Evolutionary conservation across 805 yeast genomes (phyloP), one percentile per base, ranked within the genome.

Genomic region (Saturnispora hagleri): DNA sequence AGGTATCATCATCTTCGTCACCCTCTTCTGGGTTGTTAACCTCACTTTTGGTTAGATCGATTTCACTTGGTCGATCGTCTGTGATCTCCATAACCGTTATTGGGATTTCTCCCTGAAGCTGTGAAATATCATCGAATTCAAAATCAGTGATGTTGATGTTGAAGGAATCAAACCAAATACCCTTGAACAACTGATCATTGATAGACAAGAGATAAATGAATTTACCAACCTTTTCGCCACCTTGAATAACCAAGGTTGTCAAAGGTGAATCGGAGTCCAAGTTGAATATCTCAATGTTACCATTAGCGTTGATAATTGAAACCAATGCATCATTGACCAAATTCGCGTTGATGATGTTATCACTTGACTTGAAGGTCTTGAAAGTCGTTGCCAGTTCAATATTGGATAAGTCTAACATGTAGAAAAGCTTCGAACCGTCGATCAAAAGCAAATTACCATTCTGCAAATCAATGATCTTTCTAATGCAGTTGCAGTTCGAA

Each of bases 71-170:
- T 36, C 49, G 46, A 40, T 50, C 53, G 22, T 51, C 55, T 7
- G 36, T 53, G 38, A 65, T 70, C 13, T 59, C 60, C 22, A 64
- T 62, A 13, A 65, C 55, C 24, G 47, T 47, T 22, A 60, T 58
- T 20, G 49, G 41, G 10, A 58, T 52, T 33, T 55, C 58, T 10
- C 62, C 63, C n/a, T 55, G 51, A 40, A 57, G 27, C 7, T 56
- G 59, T 60, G 63, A 53, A 54, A 66, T 24, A 58, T 65, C 55
- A 62, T 69, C 64, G 62, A 50, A 53, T 62, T 47, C 69, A 72
- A 57, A 72, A 44, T 59, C 60, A 3, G 62, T 58, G 22, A 60
- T 55, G 33, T 59, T 55, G 26, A 63, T 51, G 8, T 60, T 57
- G 43, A 52, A 60, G 3, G 62, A 62, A 50, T 64, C 66, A 48